Evolutionary conservation across 768 basidiomycete species (phyloP).

Genomic region (Suillus discolor): DNA sequence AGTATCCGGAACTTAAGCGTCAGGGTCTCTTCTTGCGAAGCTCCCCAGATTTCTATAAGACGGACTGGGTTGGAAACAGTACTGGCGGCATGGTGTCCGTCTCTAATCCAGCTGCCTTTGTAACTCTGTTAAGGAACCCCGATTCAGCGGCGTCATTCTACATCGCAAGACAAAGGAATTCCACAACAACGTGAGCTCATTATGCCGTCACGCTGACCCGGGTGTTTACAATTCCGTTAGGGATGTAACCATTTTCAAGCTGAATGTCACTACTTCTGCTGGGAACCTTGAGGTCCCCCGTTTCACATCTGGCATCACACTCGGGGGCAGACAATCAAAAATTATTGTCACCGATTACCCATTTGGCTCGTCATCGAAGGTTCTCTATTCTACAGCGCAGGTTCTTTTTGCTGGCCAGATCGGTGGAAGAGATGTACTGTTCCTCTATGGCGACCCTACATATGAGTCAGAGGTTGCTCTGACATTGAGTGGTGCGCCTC

Average conservation of each 20-base stretch:
- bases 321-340: conserved; percentile 74
- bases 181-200: conserved; percentile 60
- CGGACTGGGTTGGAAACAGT: conserved; percentile 69
- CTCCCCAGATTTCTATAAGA: conserved; percentile 79
- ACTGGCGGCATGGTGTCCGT: conserved; percentile 47
- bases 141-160: conserved; percentile 70
- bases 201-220: conserved; percentile 3
- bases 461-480: conserved; percentile 61
- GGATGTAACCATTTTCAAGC: conserved; percentile 51
- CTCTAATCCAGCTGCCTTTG: conserved; percentile 52
- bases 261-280: conserved; percentile 57
- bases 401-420: conserved; percentile 69
- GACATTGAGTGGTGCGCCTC: conserved; percentile 48
- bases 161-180: conserved; percentile 66
- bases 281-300: conserved; percentile 60
- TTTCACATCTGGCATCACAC: conserved; percentile 52
- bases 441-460: conserved; percentile 57
- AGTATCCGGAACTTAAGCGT: conserved; percentile 78
- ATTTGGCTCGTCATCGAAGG: conserved; percentile 58
- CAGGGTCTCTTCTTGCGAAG: conserved; percentile 80
- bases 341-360: conserved; percentile 71
- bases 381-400: conserved; percentile 73
- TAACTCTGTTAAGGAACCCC: conserved; percentile 67
- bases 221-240: neutral
- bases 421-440: conserved; percentile 62